A percentile compares a stretch with the other conserved stretches of the same genome.
Conservation (phyloP, 257 asterid species). For the Solanum gracilifrons region DNA sequence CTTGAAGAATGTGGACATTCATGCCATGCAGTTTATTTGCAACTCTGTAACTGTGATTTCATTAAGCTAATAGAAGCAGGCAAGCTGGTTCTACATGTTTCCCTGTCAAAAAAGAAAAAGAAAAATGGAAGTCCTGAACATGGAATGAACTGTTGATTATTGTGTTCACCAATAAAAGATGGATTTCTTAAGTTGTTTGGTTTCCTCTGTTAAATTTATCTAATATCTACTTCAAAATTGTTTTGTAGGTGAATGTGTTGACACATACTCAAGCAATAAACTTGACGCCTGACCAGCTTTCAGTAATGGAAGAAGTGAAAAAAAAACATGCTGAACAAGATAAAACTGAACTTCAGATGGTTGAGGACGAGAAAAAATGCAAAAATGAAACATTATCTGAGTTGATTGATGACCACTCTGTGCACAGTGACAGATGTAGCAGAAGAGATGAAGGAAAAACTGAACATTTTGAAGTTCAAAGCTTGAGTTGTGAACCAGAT, state of each 20-base stretch:
- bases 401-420: not conserved
- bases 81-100: not conserved
- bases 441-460: not conserved
- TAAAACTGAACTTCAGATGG: slow-evolving; percentile 27
- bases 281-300: slow-evolving; percentile 16
- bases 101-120: not conserved
- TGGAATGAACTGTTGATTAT: not conserved
- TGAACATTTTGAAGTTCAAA: not conserved
- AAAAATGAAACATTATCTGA: slow-evolving; percentile 12
- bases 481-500: not conserved
- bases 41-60: not conserved
- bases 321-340: slow-evolving; percentile 49
- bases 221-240: not conserved
- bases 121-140: not conserved
- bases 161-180: not conserved
- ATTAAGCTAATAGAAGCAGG: not conserved
- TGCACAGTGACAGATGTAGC: not conserved
- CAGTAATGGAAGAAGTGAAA: slow-evolving; percentile 22
- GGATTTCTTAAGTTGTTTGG: not conserved
- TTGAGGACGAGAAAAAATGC: slow-evolving; percentile 9
- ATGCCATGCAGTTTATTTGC: not conserved
- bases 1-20: not conserved
- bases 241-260: slow-evolving; percentile 69
- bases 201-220: not conserved
- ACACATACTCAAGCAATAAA: slow-evolving; percentile 40